These are phyloP conservation scores for Incumbomyces lentus DNA, from an alignment of 2,329 filamentous ascomycete genomes.

Conservation along the genomic window DNA sequence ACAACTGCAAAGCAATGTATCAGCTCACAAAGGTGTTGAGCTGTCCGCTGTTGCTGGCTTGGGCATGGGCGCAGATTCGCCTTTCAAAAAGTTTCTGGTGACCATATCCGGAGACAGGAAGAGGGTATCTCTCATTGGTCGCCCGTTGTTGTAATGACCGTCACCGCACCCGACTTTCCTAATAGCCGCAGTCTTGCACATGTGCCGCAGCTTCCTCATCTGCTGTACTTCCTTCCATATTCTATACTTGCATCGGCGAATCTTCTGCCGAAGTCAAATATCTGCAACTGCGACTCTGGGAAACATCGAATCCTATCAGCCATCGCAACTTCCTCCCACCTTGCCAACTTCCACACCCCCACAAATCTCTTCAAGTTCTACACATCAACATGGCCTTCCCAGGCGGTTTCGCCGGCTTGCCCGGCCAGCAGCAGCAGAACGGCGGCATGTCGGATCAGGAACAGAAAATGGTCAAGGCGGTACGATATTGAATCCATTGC, in stretches of 20 bases:
- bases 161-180: no score
- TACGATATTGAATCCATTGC: slow-evolving; percentile 15
- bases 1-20: no score
- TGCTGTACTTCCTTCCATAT: no score
- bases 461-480: slow-evolving; percentile 38
- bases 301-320: no score
- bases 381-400: slow-evolving; percentile 3
- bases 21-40: not conserved
- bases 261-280: no score
- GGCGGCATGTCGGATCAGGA: slow-evolving; percentile 38
- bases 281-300: no score
- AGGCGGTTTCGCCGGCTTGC: slow-evolving; percentile 6
- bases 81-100: slow-evolving; percentile 8
- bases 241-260: no score
- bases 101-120: not conserved
- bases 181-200: no score
- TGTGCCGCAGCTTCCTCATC: no score
- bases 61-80: not conserved
- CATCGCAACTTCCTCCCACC: no score
- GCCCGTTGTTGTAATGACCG: not conserved
- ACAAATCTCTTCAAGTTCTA: not conserved
- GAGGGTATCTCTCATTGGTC: no score
- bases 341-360: no score
- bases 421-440: slow-evolving; percentile 9
- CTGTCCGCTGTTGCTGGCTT: not conserved